These are phyloP conservation scores for Calocera viscosa DNA, from an alignment of 768 basidiomycete species.

Conservation along the genomic window DNA sequence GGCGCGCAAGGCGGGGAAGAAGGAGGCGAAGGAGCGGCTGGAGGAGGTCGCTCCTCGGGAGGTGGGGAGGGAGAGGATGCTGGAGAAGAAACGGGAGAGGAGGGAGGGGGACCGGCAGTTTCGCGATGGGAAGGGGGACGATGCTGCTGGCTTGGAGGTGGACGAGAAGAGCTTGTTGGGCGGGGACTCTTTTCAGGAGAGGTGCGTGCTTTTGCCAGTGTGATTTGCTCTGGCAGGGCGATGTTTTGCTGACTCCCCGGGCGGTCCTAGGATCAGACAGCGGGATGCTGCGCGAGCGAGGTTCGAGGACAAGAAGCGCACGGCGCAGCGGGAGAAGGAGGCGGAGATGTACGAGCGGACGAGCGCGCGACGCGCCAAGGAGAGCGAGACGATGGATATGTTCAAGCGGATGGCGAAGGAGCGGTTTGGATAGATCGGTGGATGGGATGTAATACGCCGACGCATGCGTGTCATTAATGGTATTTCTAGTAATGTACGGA, in stretches of 20 bases:
- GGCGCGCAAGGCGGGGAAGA: slow-evolving; percentile 55
- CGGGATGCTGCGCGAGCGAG: slow-evolving; percentile 60
- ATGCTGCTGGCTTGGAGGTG: slow-evolving; percentile 54
- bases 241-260: slow-evolving; percentile 1
- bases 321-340: slow-evolving; percentile 14
- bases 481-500: too few species aligned
- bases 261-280: slow-evolving; percentile 61
- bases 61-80: slow-evolving; percentile 68
- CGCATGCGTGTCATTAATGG: too few species aligned
- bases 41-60: slow-evolving; percentile 73
- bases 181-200: slow-evolving; percentile 65
- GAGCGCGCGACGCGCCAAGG: slow-evolving; percentile 56
- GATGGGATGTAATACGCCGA: neutral
- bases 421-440: slow-evolving; percentile 48
- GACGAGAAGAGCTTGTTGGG: slow-evolving; percentile 63
- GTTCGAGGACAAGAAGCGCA: slow-evolving; percentile 39
- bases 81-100: slow-evolving; percentile 72
- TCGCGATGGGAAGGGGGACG: slow-evolving; percentile 53
- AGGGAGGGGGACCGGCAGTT: slow-evolving; percentile 60
- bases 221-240: neutral
- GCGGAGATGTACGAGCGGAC: slow-evolving; percentile 48
- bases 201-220: slow-evolving; percentile 33
- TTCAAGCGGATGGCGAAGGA: slow-evolving; percentile 85
- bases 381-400: slow-evolving; percentile 92
- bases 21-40: slow-evolving; percentile 51